Evolutionary conservation across 202 grass and related monocot species (phyloP).

Genomic region (Dendrocalamus latiflorus): DNA sequence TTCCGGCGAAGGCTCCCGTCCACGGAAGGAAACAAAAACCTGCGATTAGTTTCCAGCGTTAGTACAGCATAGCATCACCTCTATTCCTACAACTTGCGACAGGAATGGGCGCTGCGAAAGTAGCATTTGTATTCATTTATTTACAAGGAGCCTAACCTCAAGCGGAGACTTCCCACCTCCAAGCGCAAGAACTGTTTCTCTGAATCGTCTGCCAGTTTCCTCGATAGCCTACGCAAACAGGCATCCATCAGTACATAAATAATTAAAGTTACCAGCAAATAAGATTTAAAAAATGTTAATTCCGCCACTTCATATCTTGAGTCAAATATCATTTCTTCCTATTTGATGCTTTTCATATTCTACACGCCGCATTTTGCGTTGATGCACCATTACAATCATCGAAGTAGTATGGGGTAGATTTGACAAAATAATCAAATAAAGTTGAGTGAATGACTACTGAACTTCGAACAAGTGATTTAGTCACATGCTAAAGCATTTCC

Average conservation of each 20-base stretch:
- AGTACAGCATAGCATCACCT: too few relatives aligned
- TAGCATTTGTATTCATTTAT: too few relatives aligned
- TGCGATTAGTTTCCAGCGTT: too few relatives aligned
- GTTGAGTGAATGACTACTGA: neutral
- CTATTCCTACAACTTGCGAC: too few relatives aligned
- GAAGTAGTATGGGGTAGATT: neutral
- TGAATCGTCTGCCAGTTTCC: slow-evolving; percentile 81
- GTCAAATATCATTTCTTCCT: neutral
- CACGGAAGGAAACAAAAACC: too few relatives aligned
- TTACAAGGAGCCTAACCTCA: too few relatives aligned
- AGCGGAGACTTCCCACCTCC: too few relatives aligned
- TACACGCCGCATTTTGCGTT: neutral
- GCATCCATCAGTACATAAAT: neutral
- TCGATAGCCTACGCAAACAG: slow-evolving; percentile 51
- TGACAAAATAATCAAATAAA: neutral
- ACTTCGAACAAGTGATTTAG: neutral
- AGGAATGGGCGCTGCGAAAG: too few relatives aligned
- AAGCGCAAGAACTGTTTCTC: too few relatives aligned
- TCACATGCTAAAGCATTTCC: neutral
- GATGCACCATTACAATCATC: neutral
- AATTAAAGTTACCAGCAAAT: too few relatives aligned
- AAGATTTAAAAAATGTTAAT: too few relatives aligned
- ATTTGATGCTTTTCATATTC: neutral
- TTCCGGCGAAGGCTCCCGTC: too few relatives aligned
- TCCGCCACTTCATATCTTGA: neutral